Base-by-base conservation (phyloP, 805 yeast genomes). In the Candida insectorum region DNA sequence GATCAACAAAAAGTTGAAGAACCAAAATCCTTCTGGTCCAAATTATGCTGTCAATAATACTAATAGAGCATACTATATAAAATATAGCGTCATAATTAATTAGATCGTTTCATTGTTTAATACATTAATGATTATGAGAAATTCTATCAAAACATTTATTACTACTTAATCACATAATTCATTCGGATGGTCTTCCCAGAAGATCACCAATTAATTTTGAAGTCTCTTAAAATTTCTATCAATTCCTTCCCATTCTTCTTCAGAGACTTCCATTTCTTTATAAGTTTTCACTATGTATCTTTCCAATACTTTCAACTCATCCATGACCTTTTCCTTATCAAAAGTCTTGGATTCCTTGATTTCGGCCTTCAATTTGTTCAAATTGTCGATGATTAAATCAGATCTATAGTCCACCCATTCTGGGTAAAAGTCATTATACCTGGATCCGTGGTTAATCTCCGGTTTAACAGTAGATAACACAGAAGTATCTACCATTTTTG, bases 11-110 rank as follows among this genome's bases (percentile, higher is more conserved):
- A 62, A 45, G 53, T 53, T 11, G 67, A 60, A 25, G 67, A 62
- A 31, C 41, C 49, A 31, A 61, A 62, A 48, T 68, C 71, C 8
- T 65, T 65, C 39, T 65, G 66, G 65, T 44, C 67, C 15, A 64
- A 62, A 39, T 43, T 67, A 33, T 67, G 73, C 48, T 67, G 73
- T 43, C 65, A 58, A 36, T 66, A 51, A n/a, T n/a, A n/a, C n/a
- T n/a, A n/a, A n/a, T n/a, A n/a, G n/a, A n/a, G n/a, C n/a, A 41
- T 8, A 8, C 7, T 20, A 8, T n/a, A n/a, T n/a, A n/a, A n/a
- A n/a, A n/a, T n/a, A n/a, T n/a, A n/a, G n/a, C n/a, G n/a, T n/a
- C n/a, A n/a, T n/a, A n/a, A n/a, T n/a, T n/a, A n/a, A n/a, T n/a
- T n/a, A n/a, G n/a, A n/a, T n/a, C n/a, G n/a, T n/a, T n/a, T n/a